Evolutionary conservation across 2,329 filamentous ascomycete species (phyloP).

Genomic region (Orbilia blumenaviensis): DNA sequence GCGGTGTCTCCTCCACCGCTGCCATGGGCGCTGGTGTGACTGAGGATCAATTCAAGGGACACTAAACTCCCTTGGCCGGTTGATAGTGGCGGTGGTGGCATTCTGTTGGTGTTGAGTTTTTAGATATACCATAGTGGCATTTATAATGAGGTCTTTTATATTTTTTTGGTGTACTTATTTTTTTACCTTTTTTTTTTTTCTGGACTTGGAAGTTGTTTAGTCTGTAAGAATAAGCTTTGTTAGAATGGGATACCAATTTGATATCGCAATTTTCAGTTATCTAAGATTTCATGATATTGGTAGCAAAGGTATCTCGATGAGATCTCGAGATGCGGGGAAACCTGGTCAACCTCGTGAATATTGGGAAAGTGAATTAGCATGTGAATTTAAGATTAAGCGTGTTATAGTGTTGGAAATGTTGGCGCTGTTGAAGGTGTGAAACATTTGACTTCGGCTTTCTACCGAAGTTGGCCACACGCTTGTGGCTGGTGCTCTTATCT

Average conservation of each 20-base stretch:
- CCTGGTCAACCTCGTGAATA: no score
- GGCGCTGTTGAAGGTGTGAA: not conserved
- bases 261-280: not conserved
- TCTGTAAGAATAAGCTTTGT: conserved; percentile 8
- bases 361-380: no score
- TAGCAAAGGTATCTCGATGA: not conserved
- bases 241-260: conserved; percentile 31
- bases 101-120: conserved; percentile 12
- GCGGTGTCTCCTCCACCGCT: conserved; percentile 87
- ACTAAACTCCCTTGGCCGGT: conserved; percentile 1
- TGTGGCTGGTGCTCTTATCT: no score
- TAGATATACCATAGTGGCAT: conserved; percentile 15
- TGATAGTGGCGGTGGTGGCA: conserved; percentile 54
- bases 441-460: not conserved
- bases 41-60: conserved; percentile 87
- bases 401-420: not conserved
- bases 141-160: not conserved
- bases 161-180: conserved; percentile 14
- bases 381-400: no score
- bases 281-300: not conserved
- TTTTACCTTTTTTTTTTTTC: not conserved
- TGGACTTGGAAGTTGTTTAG: not conserved
- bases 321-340: no score
- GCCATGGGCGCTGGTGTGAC: conserved; percentile 98
- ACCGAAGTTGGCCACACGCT: not conserved